Percentiles rank a stretch among this genome's conserved stretches.
These are phyloP conservation scores for Aquilaria malaccensis DNA, from an alignment of 345 rosid genomes.

Conservation along the genomic window DNA sequence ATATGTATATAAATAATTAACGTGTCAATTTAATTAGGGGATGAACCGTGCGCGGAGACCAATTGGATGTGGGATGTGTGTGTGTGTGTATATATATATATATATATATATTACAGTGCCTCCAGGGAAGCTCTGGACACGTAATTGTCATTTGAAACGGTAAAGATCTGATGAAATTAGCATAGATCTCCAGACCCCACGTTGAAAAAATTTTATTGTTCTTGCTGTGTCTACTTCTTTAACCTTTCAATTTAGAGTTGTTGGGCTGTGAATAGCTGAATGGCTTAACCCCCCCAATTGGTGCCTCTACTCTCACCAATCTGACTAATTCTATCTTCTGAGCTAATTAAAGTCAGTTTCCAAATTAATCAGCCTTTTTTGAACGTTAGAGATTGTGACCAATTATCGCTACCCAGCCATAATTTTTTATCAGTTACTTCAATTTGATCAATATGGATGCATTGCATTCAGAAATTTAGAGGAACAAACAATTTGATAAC, in stretches of 20 bases:
- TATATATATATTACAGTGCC: neutral
- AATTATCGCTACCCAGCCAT: too few species aligned
- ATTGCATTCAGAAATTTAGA: too few species aligned
- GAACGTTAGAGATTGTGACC: too few species aligned
- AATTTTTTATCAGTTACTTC: too few species aligned
- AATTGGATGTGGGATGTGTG: slow-evolving; percentile 9
- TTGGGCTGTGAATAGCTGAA: slow-evolving; percentile 24
- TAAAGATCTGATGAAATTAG: slow-evolving; percentile 51
- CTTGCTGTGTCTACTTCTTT: neutral
- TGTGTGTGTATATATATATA: too few species aligned
- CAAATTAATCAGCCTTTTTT: too few species aligned
- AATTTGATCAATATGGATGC: too few species aligned
- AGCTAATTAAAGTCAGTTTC: too few species aligned
- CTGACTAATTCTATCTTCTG: too few species aligned
- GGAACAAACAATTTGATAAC: too few species aligned
- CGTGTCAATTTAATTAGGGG: neutral
- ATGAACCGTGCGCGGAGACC: slow-evolving; percentile 11
- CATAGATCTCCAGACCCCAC: slow-evolving; percentile 38
- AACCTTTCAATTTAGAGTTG: slow-evolving; percentile 24
- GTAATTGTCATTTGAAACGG: slow-evolving; percentile 32
- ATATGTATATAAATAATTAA: neutral
- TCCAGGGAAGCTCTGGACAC: slow-evolving; percentile 13
- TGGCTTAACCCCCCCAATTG: slow-evolving; percentile 10
- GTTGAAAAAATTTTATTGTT: too few species aligned
- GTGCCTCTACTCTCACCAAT: neutral